Evolutionary conservation across 495 filamentous ascomycete genomes (phyloP).

Genomic region (Daldinia loculata): DNA sequence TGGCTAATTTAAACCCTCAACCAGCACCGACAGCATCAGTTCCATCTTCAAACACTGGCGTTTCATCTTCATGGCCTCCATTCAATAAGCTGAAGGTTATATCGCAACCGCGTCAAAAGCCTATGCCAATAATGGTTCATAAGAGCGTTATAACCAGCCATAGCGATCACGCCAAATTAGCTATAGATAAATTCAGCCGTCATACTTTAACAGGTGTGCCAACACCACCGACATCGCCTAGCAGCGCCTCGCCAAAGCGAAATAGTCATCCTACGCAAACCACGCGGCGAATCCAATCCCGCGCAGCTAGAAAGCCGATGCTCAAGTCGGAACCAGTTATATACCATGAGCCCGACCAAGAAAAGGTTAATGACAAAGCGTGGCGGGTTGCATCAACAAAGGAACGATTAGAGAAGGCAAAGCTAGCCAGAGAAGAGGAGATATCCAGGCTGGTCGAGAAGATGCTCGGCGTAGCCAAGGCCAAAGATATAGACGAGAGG

Average conservation of each 20-base stretch:
- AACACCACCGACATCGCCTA: slow-evolving; percentile 31
- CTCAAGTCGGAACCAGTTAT: background rate
- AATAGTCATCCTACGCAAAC: slow-evolving; percentile 22
- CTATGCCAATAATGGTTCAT: slow-evolving; percentile 29
- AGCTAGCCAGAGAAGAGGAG: slow-evolving; percentile 38
- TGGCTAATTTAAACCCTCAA: slow-evolving; percentile 33
- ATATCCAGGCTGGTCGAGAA: slow-evolving; percentile 38
- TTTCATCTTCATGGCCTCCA: background rate
- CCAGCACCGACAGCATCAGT: slow-evolving; percentile 5
- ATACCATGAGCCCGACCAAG: background rate
- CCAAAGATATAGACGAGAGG: background rate
- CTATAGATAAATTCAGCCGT: slow-evolving; percentile 22
- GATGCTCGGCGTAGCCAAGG: slow-evolving; percentile 17
- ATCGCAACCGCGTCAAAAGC: slow-evolving; percentile 29
- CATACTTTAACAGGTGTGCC: slow-evolving; percentile 39
- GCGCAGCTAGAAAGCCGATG: background rate
- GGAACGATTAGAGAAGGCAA: slow-evolving; percentile 37
- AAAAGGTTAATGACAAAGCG: background rate
- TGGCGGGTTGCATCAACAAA: slow-evolving; percentile 10
- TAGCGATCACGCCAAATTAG: slow-evolving; percentile 26
- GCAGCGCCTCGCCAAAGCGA: background rate
- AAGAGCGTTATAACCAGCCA: slow-evolving; percentile 33
- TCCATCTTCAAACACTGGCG: background rate
- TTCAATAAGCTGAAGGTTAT: slow-evolving; percentile 30
- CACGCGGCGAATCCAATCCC: background rate